These are phyloP conservation scores for Jatropha podagrica DNA, from an alignment of 441 rosid genomes.

Conservation along the genomic window DNA sequence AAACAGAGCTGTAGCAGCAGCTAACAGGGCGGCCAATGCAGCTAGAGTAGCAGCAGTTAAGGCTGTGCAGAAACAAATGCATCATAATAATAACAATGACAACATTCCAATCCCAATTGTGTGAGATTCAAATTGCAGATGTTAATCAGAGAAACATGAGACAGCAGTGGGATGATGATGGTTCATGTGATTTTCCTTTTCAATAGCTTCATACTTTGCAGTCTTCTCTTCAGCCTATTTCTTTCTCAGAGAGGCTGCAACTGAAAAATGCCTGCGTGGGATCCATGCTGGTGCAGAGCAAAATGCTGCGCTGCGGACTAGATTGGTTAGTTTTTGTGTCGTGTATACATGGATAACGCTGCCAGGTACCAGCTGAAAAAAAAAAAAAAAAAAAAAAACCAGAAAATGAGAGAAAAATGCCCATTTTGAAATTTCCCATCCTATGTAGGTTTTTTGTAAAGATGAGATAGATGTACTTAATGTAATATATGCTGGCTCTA, in stretches of 20 bases:
- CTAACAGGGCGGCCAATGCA: constrained; percentile 86
- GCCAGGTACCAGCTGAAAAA: not conserved
- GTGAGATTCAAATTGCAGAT: no score
- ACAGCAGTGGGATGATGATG: constrained; percentile 13
- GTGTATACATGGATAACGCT: constrained; percentile 9
- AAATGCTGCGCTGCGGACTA: constrained; percentile 14
- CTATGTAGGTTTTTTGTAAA: constrained; percentile 32
- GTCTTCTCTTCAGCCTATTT: constrained; percentile 21
- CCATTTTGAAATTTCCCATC: not conserved
- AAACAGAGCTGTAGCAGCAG: constrained; percentile 77
- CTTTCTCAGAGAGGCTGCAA: constrained; percentile 17
- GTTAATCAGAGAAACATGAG: constrained; percentile 7
- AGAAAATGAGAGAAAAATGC: not conserved
- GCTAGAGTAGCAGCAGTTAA: constrained; percentile 82
- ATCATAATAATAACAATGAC: constrained; percentile 40
- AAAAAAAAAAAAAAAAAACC: no score
- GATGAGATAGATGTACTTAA: constrained; percentile 29
- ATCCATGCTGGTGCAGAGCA: not conserved
- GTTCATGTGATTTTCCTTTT: constrained; percentile 18
- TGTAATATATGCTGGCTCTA: constrained; percentile 27
- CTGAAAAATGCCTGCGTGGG: constrained; percentile 1
- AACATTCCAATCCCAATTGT: constrained; percentile 39
- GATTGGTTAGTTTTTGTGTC: constrained; percentile 20
- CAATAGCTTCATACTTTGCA: constrained; percentile 10
- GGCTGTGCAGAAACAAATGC: constrained; percentile 80